A percentile compares a stretch with the other conserved stretches of the same genome.
Conservation (phyloP, 2,329 filamentous ascomycete genomes). For the Fusarium tjaetaba region DNA sequence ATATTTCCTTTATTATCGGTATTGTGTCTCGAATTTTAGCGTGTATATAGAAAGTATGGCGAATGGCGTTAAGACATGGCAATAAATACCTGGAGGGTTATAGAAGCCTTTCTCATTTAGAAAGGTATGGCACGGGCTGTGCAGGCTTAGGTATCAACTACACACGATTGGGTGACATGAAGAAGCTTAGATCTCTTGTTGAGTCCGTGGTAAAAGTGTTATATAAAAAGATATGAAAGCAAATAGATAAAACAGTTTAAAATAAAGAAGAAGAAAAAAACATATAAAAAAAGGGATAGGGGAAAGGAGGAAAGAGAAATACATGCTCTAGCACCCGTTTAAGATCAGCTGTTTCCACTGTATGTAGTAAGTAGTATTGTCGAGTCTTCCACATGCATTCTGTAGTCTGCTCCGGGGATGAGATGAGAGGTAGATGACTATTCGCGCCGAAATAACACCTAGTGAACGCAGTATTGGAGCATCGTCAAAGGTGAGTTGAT, state of each 20-base stretch:
- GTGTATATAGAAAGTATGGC: slow-evolving; percentile 2
- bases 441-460: neutral
- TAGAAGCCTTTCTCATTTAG: neutral
- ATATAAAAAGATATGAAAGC: neutral
- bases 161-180: neutral
- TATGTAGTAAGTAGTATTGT: neutral
- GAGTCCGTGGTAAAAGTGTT: neutral
- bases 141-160: neutral
- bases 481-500: neutral
- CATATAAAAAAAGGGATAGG: neutral
- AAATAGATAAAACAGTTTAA: neutral
- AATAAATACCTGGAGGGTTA: neutral
- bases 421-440: neutral
- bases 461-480: neutral
- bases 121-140: neutral
- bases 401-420: neutral
- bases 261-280: neutral
- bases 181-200: neutral
- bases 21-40: neutral
- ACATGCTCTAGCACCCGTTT: neutral
- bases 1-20: neutral
- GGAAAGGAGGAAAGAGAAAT: neutral
- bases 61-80: slow-evolving; percentile 15
- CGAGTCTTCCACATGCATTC: neutral
- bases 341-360: neutral